These are phyloP conservation scores for Incumbomyces delicatus DNA, from an alignment of 2,329 filamentous ascomycete genomes.

Conservation along the genomic window DNA sequence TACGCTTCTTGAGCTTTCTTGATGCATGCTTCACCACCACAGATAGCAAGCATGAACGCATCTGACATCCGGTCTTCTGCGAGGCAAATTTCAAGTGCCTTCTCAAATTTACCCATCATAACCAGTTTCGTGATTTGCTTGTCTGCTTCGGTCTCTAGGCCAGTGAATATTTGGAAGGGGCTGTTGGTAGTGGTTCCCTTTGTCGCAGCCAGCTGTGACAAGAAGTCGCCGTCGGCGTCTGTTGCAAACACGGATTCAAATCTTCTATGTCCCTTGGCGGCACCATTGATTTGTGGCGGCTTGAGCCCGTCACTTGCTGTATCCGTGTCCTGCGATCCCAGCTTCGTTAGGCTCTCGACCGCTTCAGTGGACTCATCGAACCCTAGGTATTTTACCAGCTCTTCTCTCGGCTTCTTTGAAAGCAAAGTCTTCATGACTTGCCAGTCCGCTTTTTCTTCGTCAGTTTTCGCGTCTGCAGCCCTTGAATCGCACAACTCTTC, in stretches of 20 bases:
- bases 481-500: constrained; percentile 69
- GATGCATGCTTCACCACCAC: constrained; percentile 82
- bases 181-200: constrained; percentile 90
- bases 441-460: constrained; percentile 95
- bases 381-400: constrained; percentile 83
- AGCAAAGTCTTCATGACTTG: constrained; percentile 83
- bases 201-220: constrained; percentile 72
- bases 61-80: constrained; percentile 86
- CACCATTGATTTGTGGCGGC: constrained; percentile 38
- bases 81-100: constrained; percentile 79
- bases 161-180: constrained; percentile 81
- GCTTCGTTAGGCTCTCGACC: constrained; percentile 26
- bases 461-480: constrained; percentile 62
- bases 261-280: constrained; percentile 49
- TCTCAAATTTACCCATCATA: constrained; percentile 82
- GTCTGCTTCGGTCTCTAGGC: constrained; percentile 74
- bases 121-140: constrained; percentile 78
- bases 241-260: constrained; percentile 73
- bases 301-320: constrained; percentile 31
- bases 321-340: constrained; percentile 24
- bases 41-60: constrained; percentile 96
- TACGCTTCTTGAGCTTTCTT: constrained; percentile 91
- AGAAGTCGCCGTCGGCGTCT: constrained; percentile 66
- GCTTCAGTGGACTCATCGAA: constrained; percentile 57
- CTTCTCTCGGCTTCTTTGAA: constrained; percentile 71